These are phyloP conservation scores for Wallacemonas rigidus DNA, from an alignment of 208 protist genomes.

Conservation along the genomic window DNA sequence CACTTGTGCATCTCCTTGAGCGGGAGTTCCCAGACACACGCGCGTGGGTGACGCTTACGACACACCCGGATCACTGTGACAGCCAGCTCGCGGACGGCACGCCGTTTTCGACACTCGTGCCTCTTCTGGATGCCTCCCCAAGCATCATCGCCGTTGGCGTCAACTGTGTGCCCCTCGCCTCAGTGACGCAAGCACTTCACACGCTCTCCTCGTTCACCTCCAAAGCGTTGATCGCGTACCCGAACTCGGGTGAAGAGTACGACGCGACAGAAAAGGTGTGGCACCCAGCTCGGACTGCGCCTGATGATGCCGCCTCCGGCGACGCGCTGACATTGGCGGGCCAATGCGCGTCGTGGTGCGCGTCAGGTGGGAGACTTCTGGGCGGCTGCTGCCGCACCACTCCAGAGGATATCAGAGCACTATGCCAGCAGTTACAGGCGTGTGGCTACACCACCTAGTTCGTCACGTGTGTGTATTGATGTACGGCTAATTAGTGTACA, in stretches of 20 bases:
- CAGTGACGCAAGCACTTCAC: constrained; percentile 23
- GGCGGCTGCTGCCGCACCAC: constrained; percentile 53
- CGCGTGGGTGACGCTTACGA: constrained; percentile 61
- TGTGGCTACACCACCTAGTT: background rate
- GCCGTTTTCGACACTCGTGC: constrained; percentile 29
- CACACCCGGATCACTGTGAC: constrained; percentile 11
- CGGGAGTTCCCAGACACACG: constrained; percentile 40
- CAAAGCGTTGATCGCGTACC: constrained; percentile 67
- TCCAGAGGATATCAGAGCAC: constrained; percentile 20
- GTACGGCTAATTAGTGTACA: too few species aligned
- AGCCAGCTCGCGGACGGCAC: constrained; percentile 47
- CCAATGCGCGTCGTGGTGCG: constrained; percentile 27
- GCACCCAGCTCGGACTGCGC: background rate
- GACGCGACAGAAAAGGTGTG: constrained; percentile 38
- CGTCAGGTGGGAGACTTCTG: constrained; percentile 39
- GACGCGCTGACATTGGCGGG: constrained; percentile 22
- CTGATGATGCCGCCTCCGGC: background rate
- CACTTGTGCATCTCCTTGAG: constrained; percentile 52
- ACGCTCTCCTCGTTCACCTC: constrained; percentile 32
- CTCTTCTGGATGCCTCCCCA: constrained; percentile 27
- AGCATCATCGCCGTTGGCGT: constrained; percentile 49
- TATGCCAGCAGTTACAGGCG: background rate
- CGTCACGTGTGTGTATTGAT: background rate
- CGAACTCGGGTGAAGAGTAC: constrained; percentile 62
- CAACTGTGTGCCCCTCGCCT: constrained; percentile 57